Evolutionary conservation across 1,284 basidiomycete species (phyloP).

Genomic region (Trametes hirsuta): DNA sequence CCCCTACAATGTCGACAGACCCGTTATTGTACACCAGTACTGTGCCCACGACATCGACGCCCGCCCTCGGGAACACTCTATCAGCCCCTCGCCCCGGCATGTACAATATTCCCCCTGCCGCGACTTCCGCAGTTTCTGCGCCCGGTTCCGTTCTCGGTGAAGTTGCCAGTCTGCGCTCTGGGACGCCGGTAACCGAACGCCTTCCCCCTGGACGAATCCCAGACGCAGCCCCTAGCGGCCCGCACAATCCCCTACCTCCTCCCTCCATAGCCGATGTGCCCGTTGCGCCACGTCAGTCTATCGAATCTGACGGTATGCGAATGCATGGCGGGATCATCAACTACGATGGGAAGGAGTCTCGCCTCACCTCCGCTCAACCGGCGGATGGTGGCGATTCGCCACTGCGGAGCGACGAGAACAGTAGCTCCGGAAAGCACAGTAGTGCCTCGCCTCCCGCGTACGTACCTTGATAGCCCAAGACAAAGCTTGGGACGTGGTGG

Average conservation of each 20-base stretch:
- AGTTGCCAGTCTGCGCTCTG: too few species aligned
- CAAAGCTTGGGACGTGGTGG: too few species aligned
- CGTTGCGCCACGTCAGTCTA: not conserved
- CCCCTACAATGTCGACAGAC: conserved; percentile 40
- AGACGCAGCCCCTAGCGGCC: too few species aligned
- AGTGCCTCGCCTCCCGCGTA: conserved; percentile 48
- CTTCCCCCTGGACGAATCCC: too few species aligned
- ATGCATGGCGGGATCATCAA: conserved; percentile 75
- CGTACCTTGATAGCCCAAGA: conserved; percentile 54
- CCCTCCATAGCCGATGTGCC: too few species aligned
- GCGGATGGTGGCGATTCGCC: not conserved
- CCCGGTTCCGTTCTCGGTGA: too few species aligned
- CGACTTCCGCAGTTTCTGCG: too few species aligned
- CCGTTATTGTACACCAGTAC: not conserved
- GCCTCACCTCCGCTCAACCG: not conserved
- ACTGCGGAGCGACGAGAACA: not conserved
- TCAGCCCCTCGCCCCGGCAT: too few species aligned
- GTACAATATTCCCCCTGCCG: too few species aligned
- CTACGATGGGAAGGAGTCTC: conserved; percentile 57
- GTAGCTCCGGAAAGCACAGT: not conserved
- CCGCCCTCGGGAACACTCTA: not conserved
- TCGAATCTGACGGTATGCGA: conserved; percentile 40
- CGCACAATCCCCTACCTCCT: too few species aligned
- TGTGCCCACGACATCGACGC: not conserved
- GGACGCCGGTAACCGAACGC: too few species aligned